Evolutionary conservation across 129 eudicot genomes (phyloP).

Genomic region (Chrysanthemum makinoi): DNA sequence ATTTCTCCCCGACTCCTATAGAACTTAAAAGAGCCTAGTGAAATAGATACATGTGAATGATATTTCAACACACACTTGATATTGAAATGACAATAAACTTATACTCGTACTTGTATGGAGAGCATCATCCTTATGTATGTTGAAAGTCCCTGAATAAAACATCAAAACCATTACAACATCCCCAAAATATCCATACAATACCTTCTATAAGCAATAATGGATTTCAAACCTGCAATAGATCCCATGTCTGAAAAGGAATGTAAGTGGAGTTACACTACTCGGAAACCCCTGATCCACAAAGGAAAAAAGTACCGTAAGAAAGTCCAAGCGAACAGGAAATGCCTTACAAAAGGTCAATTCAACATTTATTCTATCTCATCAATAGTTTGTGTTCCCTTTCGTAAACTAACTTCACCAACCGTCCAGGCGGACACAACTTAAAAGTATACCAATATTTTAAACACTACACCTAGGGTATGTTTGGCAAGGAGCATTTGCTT

Average conservation of each 20-base stretch:
- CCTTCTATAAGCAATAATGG: not conserved
- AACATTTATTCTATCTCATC: conserved; percentile 12
- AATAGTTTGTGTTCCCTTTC: conserved; percentile 9
- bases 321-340: conserved; percentile 4
- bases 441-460: not conserved
- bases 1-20: conserved; percentile 95
- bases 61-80: not conserved
- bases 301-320: not conserved
- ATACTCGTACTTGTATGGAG: conserved; percentile 75
- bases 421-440: not conserved
- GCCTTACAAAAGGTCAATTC: conserved; percentile 1
- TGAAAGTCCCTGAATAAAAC: conserved; percentile 68
- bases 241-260: conserved; percentile 89
- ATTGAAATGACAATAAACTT: not conserved
- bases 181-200: conserved; percentile 9
- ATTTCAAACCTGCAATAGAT: conserved; percentile 64
- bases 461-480: no score
- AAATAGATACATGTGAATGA: conserved; percentile 10
- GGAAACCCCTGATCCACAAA: conserved; percentile 73
- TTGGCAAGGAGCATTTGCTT: no score
- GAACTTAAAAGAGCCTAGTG: conserved; percentile 95
- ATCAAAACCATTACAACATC: not conserved
- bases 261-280: conserved; percentile 89
- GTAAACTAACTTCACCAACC: not conserved
- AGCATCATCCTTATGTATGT: conserved; percentile 92